Percentiles rank a stretch among this genome's conserved stretches.
These are phyloP conservation scores for Sclerotinia minor DNA, from an alignment of 2,329 filamentous ascomycete species.

Conservation along the genomic window DNA sequence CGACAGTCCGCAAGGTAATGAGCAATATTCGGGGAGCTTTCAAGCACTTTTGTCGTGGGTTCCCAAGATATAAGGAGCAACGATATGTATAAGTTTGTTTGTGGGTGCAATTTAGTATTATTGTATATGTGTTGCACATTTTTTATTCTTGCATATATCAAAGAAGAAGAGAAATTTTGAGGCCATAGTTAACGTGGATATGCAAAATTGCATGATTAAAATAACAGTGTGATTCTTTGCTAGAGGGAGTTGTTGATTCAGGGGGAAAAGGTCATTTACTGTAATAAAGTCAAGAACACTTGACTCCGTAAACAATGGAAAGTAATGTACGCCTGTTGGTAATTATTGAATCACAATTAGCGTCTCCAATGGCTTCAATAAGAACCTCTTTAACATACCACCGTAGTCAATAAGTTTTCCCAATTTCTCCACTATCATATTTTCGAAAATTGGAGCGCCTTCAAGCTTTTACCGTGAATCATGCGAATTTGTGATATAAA, in stretches of 20 bases:
- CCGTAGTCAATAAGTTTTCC: not conserved
- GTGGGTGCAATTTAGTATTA: constrained; percentile 12
- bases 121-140: constrained; percentile 17
- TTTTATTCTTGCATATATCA: not conserved
- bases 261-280: constrained; percentile 9
- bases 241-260: constrained; percentile 7
- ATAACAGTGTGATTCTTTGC: constrained; percentile 7
- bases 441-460: not conserved
- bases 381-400: not conserved
- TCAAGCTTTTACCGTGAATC: not conserved
- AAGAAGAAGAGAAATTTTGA: not conserved
- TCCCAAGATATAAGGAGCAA: not conserved
- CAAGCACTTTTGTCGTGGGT: not conserved
- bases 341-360: constrained; percentile 3
- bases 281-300: not conserved
- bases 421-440: not conserved
- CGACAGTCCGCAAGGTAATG: constrained; percentile 11
- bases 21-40: not conserved
- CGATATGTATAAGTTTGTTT: constrained; percentile 11
- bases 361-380: not conserved
- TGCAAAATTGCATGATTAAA: not conserved
- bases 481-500: not conserved
- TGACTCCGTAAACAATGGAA: not conserved
- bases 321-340: not conserved
- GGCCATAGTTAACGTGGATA: not conserved